A percentile compares a stretch with the other conserved stretches of the same genome.
Conservation (phyloP, 148 eudicot species). For the Vaccinium macrocarpon region DNA sequence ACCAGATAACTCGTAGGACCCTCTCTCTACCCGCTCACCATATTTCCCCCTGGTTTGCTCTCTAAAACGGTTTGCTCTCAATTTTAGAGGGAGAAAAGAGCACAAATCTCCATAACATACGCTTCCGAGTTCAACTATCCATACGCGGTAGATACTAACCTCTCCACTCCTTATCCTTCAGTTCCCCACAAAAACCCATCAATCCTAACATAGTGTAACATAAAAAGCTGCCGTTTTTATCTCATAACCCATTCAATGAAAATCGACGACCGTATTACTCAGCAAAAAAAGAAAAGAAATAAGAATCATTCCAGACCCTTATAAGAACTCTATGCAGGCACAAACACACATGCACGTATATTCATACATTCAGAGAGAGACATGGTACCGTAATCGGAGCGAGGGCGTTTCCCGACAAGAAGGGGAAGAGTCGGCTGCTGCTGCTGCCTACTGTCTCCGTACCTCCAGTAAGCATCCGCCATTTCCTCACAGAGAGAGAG, state of each 20-base stretch:
- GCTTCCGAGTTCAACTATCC: not conserved
- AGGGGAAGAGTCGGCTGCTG: constrained; percentile 20
- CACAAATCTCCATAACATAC: not conserved
- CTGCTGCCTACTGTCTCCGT: constrained; percentile 44
- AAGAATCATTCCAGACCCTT: not conserved
- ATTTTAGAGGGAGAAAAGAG: not conserved
- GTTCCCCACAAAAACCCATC: not conserved
- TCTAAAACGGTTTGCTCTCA: not conserved
- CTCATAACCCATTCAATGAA: not conserved
- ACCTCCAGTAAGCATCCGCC: constrained; percentile 63
- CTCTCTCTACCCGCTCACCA: not conserved
- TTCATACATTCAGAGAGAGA: not conserved
- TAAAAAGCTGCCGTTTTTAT: no score
- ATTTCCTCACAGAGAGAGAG: constrained; percentile 18
- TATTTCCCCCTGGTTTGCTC: not conserved
- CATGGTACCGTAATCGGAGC: constrained; percentile 56
- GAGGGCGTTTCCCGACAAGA: constrained; percentile 62
- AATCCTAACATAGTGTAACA: no score
- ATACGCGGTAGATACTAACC: not conserved
- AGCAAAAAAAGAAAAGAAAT: not conserved
- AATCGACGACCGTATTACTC: not conserved
- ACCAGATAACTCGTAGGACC: not conserved
- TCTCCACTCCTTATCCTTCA: not conserved
- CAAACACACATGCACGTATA: not conserved
- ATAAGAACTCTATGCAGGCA: not conserved